Base-by-base conservation (phyloP, 2,329 filamentous ascomycete species). In the Penicillium sp. region DNA sequence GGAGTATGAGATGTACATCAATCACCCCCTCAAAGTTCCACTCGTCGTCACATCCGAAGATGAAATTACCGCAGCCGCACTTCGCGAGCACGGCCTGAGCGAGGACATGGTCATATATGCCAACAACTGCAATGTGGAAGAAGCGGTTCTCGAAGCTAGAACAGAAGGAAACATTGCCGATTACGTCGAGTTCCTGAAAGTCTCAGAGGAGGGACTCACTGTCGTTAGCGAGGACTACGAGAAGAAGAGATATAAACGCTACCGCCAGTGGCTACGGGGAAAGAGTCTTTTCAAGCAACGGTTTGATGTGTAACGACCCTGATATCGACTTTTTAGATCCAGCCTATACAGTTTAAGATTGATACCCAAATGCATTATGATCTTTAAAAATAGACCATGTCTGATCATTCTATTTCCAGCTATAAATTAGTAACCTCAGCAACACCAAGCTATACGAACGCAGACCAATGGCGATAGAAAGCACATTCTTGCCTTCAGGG, bases 241-340 rank as follows among this genome's bases (percentile, higher is more conserved):
- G 35, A 97, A 95, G 80, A 96, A 97, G 78, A 79, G 93, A 60
- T 98, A 98, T 71, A 97, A 95, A 73, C 88, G 91, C 8, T 98
- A 98, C 72, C 77, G 86, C 63, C 95, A 96, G 72, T 98, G 93
- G 92, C 76, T 98, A 65, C 81, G 84, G 54, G 92, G 92, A 15
- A 97, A 96, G 75, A 95, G 89, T 62, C 80, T 97, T 63, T 97
- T 97, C 70, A 97, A 97, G 72, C 91, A 96, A 77, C 82, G 85
- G 40, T 76, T 78, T 56, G 76, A 78, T 63, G 38, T 64, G 12
- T 73, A 55, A 65, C 51, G 25, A 10, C 15, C 18, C 6, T 12
- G 12, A 32, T 28, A 15, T 41, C n/a, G 20, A n/a, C 25, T 29
- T 9, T 9, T 39, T 29, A 43, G 32, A 20, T 9, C 40, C 25